Conservation (phyloP, 2,329 filamentous ascomycete genomes). For the Aquanectria penicillioides region DNA sequence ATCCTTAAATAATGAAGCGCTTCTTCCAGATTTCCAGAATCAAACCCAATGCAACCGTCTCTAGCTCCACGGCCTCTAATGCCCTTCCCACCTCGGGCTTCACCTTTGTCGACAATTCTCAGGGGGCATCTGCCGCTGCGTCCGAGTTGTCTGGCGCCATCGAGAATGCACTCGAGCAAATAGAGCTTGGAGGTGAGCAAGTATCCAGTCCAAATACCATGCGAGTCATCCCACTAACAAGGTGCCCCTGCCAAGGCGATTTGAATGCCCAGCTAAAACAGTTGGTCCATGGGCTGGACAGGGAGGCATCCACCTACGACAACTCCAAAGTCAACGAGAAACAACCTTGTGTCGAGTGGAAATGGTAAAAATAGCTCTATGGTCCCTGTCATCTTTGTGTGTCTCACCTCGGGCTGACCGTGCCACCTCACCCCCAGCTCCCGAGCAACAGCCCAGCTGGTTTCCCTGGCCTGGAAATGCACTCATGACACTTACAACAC, state of each 20-base stretch:
- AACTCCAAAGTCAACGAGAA: conserved; percentile 30
- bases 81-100: conserved; percentile 11
- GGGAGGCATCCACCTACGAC: conserved; percentile 32
- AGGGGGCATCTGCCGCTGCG: conserved; percentile 1
- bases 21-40: conserved; percentile 7
- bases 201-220: not conserved
- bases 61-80: too few relatives aligned
- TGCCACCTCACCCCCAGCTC: conserved; percentile 17
- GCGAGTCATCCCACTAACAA: conserved; percentile 2
- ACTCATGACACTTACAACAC: conserved; percentile 27
- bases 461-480: conserved; percentile 34
- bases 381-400: not conserved
- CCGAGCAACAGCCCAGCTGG: conserved; percentile 25
- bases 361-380: conserved; percentile 12
- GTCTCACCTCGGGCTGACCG: not conserved
- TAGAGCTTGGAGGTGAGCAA: conserved; percentile 7
- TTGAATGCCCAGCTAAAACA: conserved; percentile 24
- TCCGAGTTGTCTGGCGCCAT: conserved; percentile 12
- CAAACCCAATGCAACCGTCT: not conserved
- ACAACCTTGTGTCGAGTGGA: conserved; percentile 24
- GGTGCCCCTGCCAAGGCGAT: conserved; percentile 11
- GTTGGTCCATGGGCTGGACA: conserved; percentile 34
- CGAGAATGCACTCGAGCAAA: conserved; percentile 10
- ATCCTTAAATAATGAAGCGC: conserved; percentile 11
- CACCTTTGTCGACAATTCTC: conserved; percentile 17